Base-by-base conservation (phyloP, 176 grass and related monocot species). In the Secale cereale region DNA sequence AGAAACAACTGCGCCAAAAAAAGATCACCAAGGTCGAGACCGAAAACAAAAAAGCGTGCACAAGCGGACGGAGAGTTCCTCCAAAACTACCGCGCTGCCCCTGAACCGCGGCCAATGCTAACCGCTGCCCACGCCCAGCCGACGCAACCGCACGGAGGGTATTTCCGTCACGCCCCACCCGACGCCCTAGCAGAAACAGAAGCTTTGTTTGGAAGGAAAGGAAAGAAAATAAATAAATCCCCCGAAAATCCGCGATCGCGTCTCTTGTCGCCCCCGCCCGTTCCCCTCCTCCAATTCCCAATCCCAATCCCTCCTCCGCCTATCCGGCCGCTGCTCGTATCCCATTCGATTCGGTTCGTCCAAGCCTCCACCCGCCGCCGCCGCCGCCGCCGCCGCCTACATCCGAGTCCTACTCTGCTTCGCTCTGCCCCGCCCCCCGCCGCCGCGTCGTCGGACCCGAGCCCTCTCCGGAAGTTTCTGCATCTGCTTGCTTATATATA, bases 211-310 rank as follows among this genome's bases (percentile, higher is more conserved):
- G 16, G 29, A 25, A 28, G 22, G 28, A 41, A 23, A 15, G n/a
- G 30, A 23, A 15, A 30, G 30, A 63, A 62, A 52, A 14, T 17
- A 23, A 22, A 22, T 45, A 74, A 82, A 82, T 20, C 50, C 15
- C 46, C 45, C 30, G 9, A 20, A 74, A 83, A 74, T 83, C 19
- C 26, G 35, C 50, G 81, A 83, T 74, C 56, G 23, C 36, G 69
- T 83, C 69, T 30, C 35, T 23, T 35, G 4, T 57, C 52, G 16
- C 72, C 43, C 37, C 22, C 67, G 15, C 22, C 10, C 78, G 40
- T 59, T 26, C 66, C 8, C 66, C 80, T 59, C 81, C 68, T 62
- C 68, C 69, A 41, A 10, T 83, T 41, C 54, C 81, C 69, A 83
- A 83, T 85, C 74, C 74, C 52, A 57, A 57, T 57, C 52, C 70